Conservation (phyloP, 1,284 basidiomycete species). For the Earliella scabrosa region DNA sequence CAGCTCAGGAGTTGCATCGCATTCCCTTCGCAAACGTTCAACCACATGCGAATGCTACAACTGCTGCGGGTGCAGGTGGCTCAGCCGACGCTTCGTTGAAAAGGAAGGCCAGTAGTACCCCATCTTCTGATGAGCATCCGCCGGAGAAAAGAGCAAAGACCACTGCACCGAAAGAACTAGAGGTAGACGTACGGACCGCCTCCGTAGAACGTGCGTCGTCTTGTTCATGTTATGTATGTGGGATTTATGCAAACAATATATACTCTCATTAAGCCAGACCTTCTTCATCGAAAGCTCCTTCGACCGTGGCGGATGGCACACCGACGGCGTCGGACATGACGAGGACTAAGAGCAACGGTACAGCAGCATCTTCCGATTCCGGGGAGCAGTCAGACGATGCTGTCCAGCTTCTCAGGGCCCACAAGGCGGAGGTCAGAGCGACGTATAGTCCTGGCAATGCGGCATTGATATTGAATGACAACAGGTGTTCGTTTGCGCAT, state of each 20-base stretch:
- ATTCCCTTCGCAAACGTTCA: conserved; percentile 1
- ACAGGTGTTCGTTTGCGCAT: conserved; percentile 82
- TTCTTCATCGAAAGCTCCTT: neutral
- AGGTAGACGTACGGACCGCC: conserved; percentile 30
- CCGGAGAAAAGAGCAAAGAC: conserved; percentile 37
- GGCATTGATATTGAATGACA: neutral
- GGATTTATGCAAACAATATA: conserved; percentile 1
- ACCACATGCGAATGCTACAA: neutral
- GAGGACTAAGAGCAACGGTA: neutral
- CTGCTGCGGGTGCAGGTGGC: neutral
- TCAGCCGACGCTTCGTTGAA: conserved; percentile 28
- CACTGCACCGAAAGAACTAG: conserved; percentile 25
- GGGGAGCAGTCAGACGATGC: conserved; percentile 30
- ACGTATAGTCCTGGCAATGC: neutral
- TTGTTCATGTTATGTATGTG: conserved; percentile 12
- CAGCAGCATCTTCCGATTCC: neutral
- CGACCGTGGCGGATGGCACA: conserved; percentile 1
- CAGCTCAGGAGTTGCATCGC: conserved; percentile 2
- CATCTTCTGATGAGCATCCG: conserved; percentile 28
- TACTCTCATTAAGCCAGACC: conserved; percentile 14
- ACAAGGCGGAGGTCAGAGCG: conserved; percentile 61
- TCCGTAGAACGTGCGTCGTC: conserved; percentile 35
- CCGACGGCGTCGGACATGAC: neutral
- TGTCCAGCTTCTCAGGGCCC: conserved; percentile 57
- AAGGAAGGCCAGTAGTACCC: conserved; percentile 34